Conservation (phyloP, 495 filamentous ascomycete genomes). For the Penicillium soppii region DNA sequence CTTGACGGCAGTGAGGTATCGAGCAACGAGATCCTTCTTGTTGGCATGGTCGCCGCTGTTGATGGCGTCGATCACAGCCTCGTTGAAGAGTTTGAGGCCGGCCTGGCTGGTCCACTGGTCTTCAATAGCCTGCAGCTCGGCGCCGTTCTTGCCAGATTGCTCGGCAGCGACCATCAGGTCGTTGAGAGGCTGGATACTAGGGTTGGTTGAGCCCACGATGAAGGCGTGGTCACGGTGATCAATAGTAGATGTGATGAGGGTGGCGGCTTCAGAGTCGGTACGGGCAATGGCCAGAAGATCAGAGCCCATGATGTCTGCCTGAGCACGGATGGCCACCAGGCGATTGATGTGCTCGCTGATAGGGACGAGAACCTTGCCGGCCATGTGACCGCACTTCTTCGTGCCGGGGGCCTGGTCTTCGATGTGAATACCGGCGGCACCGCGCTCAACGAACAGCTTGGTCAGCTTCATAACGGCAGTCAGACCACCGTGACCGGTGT, state of each 20-base stretch:
- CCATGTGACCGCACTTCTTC: constrained; percentile 99
- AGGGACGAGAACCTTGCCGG: constrained; percentile 95
- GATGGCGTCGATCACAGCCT: constrained; percentile 84
- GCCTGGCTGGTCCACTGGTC: constrained; percentile 82
- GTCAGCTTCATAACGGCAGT: constrained; percentile 99
- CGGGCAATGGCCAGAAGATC: constrained; percentile 90
- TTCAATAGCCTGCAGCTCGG: constrained; percentile 86
- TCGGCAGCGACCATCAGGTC: constrained; percentile 91
- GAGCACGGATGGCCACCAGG: constrained; percentile 91
- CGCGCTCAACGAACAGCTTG: constrained; percentile 95
- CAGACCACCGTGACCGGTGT: constrained; percentile 94
- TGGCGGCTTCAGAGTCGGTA: constrained; percentile 96
- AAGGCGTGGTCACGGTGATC: constrained; percentile 92
- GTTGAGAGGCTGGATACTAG: constrained; percentile 76
- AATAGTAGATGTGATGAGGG: constrained; percentile 94
- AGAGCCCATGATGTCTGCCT: constrained; percentile 96
- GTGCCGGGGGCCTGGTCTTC: constrained; percentile 98
- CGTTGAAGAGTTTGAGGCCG: constrained; percentile 85
- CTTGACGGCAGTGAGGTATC: constrained; percentile 65
- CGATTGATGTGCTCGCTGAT: constrained; percentile 99
- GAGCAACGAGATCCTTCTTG: constrained; percentile 61
- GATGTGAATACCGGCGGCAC: constrained; percentile 96
- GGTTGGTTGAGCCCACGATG: constrained; percentile 88
- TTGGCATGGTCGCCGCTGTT: constrained; percentile 60
- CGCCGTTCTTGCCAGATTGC: constrained; percentile 74